Base-by-base conservation (phyloP, 2,329 filamentous ascomycete species). In the Scolecobasidium constrictum region DNA sequence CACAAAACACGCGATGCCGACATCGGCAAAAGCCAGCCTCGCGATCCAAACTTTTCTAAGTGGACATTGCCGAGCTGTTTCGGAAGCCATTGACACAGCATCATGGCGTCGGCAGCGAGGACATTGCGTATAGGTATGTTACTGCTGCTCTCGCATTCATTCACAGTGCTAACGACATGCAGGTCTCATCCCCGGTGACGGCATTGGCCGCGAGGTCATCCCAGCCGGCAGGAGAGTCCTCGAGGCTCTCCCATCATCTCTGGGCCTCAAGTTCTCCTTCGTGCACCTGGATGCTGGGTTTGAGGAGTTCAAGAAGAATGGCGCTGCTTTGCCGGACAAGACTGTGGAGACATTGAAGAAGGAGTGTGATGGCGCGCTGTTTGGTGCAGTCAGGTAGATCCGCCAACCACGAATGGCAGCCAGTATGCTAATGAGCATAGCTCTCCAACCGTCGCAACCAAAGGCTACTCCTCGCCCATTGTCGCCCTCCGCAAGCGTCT, bases 141-240 rank as follows among this genome's bases (percentile, higher is more conserved):
- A 13, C 19, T 31, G 15, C 23, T 35, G 18, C 33, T 28, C 17
- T 23, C 5, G 28, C 28, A 11, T 21, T 18, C 19, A 35, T 17
- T 43, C 38, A 39, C 49, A 46, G 44, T 46, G 44, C 40, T 33
- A 19, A 31, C 33, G 4, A 4, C n/a, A 16, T 17, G 35, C 52
- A 94, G 88, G 88, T 63, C 84, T 96, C 56, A 96, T 98, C 61
- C 85, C 92, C 56, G 92, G 92, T 59, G 92, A 98, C 68, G 92
- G 92, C 66, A 98, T 98, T 67, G 92, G 92, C 67, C 86, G 86
- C 61, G 92, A 98, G 69, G 92, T 98, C 63, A 96, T 98, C 65
- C 92, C 92, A 51, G 77, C 92, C 43, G 92, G 90, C 40, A 85
- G 86, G 56, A 82, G 84, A 50, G 72, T 96, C 53, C 84, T 98